phyloP scores from a whole-genome alignment of 2,329 filamentous ascomycete species.

The Mariannaea elegans region DNA sequence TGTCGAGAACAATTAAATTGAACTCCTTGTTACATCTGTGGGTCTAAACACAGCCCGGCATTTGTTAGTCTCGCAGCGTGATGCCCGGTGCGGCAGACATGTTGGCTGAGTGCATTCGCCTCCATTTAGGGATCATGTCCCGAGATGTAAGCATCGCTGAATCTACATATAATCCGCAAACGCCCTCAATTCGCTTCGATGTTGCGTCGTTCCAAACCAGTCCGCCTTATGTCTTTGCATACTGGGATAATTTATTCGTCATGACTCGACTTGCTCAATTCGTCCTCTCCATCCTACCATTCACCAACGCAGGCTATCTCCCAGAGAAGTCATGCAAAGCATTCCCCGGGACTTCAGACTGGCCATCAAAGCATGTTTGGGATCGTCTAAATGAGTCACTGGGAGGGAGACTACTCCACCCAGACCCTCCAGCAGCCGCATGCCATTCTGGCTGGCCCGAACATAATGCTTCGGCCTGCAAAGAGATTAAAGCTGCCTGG shows the following conservation, averaged over 20 bases:
- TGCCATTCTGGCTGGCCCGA: conserved; percentile 41
- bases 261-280: conserved; percentile 20
- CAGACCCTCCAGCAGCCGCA: conserved; percentile 48
- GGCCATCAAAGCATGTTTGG: conserved; percentile 60
- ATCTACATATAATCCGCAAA: background rate
- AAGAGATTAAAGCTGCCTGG: conserved; percentile 35
- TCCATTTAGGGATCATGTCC: background rate
- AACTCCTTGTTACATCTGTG: too few species aligned
- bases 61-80: conserved; percentile 7
- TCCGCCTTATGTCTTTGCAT: too few species aligned
- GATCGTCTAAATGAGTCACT: conserved; percentile 54
- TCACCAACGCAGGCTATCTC: background rate
- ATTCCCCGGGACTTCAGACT: conserved; percentile 54
- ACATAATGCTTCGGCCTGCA: conserved; percentile 44
- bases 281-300: conserved; percentile 12
- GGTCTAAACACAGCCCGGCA: too few species aligned
- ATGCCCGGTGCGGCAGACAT: conserved; percentile 3
- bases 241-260: background rate
- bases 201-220: too few species aligned
- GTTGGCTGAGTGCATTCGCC: background rate
- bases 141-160: background rate
- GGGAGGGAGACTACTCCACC: conserved; percentile 52
- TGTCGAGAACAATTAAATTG: background rate
- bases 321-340: conserved; percentile 52
- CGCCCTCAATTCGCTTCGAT: background rate